These are phyloP conservation scores for Sedum album DNA, from an alignment of 164 flowering plant genomes.

Conservation along the genomic window DNA sequence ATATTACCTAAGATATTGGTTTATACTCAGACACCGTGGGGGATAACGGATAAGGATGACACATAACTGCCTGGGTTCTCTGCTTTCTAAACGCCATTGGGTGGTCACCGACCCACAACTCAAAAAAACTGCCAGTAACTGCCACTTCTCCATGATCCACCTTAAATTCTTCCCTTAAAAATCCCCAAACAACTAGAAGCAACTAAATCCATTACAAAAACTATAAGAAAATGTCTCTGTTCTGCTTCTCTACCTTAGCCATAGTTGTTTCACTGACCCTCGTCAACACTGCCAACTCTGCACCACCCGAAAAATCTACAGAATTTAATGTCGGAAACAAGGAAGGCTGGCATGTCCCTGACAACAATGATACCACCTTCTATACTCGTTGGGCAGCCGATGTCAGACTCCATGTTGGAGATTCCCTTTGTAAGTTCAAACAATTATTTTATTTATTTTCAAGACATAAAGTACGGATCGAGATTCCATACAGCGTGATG, in stretches of 20 bases:
- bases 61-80: not conserved
- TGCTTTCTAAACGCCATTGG: not conserved
- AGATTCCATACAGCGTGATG: too few species aligned
- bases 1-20: too few species aligned
- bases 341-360: slow-evolving; percentile 5
- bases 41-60: too few species aligned
- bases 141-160: not conserved
- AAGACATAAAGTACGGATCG: not conserved
- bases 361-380: not conserved
- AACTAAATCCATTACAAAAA: not conserved
- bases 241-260: not conserved
- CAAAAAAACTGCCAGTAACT: not conserved
- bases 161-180: not conserved
- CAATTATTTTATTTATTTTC: not conserved
- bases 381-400: not conserved
- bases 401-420: slow-evolving; percentile 1
- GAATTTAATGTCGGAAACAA: not conserved
- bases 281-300: not conserved
- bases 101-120: not conserved
- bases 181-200: not conserved
- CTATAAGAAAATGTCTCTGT: not conserved
- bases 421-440: slow-evolving; percentile 8
- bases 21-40: too few species aligned
- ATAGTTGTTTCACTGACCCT: not conserved
- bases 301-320: not conserved